Percentiles rank a stretch among this genome's conserved stretches.
Evolutionary conservation across 1,139 yeast species (phyloP).

Genomic region (Candida albicans): DNA sequence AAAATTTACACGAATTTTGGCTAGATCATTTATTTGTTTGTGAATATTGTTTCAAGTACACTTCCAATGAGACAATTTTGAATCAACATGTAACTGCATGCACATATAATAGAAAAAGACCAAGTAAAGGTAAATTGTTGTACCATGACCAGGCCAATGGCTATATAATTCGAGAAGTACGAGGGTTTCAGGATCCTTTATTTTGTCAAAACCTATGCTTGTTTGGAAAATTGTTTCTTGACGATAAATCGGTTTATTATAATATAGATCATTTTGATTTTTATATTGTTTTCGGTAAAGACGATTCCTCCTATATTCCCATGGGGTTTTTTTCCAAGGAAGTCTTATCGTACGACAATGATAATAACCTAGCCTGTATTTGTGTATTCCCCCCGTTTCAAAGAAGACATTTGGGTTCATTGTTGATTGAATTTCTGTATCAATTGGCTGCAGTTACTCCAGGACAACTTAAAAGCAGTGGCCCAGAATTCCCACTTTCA

Average conservation of each 20-base stretch:
- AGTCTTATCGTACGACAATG: slow-evolving; percentile 75
- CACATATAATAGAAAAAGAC: slow-evolving; percentile 25
- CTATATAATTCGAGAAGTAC: slow-evolving; percentile 57
- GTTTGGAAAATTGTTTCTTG: slow-evolving; percentile 86
- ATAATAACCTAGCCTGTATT: slow-evolving; percentile 83
- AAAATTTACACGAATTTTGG: slow-evolving; percentile 38
- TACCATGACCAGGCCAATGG: slow-evolving; percentile 58
- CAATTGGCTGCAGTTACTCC: slow-evolving; percentile 57
- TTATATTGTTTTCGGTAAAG: slow-evolving; percentile 63
- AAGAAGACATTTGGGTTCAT: slow-evolving; percentile 70
- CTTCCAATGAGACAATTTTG: slow-evolving; percentile 43
- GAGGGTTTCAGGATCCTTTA: slow-evolving; percentile 61
- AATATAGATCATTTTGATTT: slow-evolving; percentile 78
- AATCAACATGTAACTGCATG: slow-evolving; percentile 51
- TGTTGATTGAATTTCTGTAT: slow-evolving; percentile 82
- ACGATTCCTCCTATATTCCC: slow-evolving; percentile 40
- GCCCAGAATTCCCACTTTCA: slow-evolving; percentile 91
- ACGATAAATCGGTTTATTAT: slow-evolving; percentile 85
- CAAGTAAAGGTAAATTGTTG: slow-evolving; percentile 62
- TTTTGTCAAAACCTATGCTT: slow-evolving; percentile 82
- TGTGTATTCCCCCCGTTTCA: slow-evolving; percentile 93
- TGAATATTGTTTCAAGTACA: slow-evolving; percentile 79
- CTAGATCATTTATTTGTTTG: slow-evolving; percentile 68
- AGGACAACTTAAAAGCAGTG: slow-evolving; percentile 64
- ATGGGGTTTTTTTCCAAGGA: slow-evolving; percentile 95